Conservation (phyloP, 495 filamentous ascomycete species). For the Rhypophila decipiens region DNA sequence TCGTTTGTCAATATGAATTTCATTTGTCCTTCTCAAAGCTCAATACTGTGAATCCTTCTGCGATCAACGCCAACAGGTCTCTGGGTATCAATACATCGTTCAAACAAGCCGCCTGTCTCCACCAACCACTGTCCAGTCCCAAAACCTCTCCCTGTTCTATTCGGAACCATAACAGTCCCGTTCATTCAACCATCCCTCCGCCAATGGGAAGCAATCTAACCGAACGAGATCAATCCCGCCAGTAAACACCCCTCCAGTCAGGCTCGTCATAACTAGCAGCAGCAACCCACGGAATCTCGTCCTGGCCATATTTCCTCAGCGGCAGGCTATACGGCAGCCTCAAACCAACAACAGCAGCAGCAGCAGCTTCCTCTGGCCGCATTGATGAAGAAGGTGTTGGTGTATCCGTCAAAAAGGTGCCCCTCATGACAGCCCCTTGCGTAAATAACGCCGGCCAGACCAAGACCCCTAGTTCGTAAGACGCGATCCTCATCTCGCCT, state of each 20-base stretch:
- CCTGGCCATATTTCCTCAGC: constrained; percentile 52
- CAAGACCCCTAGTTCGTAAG: constrained; percentile 81
- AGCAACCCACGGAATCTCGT: constrained; percentile 75
- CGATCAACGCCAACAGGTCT: too few relatives aligned
- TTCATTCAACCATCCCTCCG: too few relatives aligned
- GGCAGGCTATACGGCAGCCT: constrained; percentile 84
- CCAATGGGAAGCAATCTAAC: too few relatives aligned
- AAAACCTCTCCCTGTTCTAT: too few relatives aligned
- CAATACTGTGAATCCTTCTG: too few relatives aligned
- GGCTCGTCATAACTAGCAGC: constrained; percentile 53
- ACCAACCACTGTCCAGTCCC: too few relatives aligned
- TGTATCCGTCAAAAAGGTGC: constrained; percentile 57
- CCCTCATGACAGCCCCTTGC: constrained; percentile 55
- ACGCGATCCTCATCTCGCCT: constrained; percentile 63
- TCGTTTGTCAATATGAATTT: too few relatives aligned
- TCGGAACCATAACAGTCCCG: too few relatives aligned
- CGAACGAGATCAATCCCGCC: too few relatives aligned
- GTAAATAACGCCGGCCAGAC: constrained; percentile 71
- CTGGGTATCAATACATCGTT: too few relatives aligned
- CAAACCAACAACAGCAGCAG: constrained; percentile 50
- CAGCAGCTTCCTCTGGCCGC: constrained; percentile 3
- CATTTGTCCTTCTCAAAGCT: too few relatives aligned
- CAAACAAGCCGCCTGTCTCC: too few relatives aligned
- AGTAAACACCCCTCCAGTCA: constrained; percentile 58
- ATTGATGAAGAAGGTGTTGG: neutral